phyloP scores from a whole-genome alignment of 176 grass and related monocot species.

The Phoenix roebelenii region DNA sequence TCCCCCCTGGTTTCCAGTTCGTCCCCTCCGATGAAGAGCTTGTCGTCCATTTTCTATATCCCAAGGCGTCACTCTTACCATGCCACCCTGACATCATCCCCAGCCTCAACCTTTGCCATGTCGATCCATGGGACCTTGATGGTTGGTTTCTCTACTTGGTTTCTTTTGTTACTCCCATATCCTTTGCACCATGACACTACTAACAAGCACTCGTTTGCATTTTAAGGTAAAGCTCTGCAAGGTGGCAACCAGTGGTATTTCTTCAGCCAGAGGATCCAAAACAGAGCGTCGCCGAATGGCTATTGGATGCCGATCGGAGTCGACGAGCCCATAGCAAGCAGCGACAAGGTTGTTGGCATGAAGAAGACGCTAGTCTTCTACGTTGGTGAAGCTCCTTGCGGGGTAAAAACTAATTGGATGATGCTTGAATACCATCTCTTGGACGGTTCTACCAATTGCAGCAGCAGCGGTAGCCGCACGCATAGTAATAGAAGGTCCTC shows the following conservation, averaged over 20 bases:
- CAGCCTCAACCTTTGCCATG: slow-evolving; percentile 35
- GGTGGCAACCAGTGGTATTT: slow-evolving; percentile 74
- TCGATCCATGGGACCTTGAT: slow-evolving; percentile 81
- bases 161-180: too few relatives aligned
- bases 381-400: slow-evolving; percentile 30
- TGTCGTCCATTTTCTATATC: slow-evolving; percentile 68
- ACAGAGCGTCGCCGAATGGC: slow-evolving; percentile 45
- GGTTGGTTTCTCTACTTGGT: slow-evolving; percentile 21
- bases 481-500: slow-evolving; percentile 2
- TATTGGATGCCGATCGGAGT: slow-evolving; percentile 43
- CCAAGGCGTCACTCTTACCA: slow-evolving; percentile 51
- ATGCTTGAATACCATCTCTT: slow-evolving; percentile 90
- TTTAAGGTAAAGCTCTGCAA: slow-evolving; percentile 69
- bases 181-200: too few relatives aligned
- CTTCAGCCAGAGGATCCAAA: slow-evolving; percentile 45
- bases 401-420: slow-evolving; percentile 61
- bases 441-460: slow-evolving; percentile 10
- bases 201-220: too few relatives aligned
- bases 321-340: slow-evolving; percentile 38
- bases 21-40: slow-evolving; percentile 89
- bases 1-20: slow-evolving; percentile 94
- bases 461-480: slow-evolving; percentile 15
- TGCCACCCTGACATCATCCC: slow-evolving; percentile 74
- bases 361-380: slow-evolving; percentile 74
- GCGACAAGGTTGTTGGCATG: slow-evolving; percentile 29